Evolutionary conservation across 2,329 filamentous ascomycete species (phyloP), one percentile per base, ranked within the genome.

Genomic region (Gnomoniopsis smithogilvyi): DNA sequence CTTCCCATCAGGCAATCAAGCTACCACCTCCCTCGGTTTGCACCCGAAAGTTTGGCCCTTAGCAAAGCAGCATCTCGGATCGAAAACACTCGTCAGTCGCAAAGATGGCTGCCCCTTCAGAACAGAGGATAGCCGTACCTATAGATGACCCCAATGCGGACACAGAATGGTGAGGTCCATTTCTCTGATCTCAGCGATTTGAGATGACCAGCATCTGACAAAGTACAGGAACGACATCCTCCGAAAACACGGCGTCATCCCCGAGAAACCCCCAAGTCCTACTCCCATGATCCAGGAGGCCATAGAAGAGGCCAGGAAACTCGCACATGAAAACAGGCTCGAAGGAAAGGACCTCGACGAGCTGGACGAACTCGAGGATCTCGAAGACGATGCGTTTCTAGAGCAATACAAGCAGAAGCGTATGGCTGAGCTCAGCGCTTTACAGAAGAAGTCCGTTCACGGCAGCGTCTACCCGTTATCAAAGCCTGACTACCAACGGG

Each of bases 251-350:
- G 92, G 92, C 65, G 82, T 99, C 65, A 98, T 99, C 63, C 95
- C 95, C n/a, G 93, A 98, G 73, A 98, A 96, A 72, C 92, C 94
- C 0, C 92, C 93, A 3, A 96, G 94, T 49, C 95, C 95, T 2
- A 97, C 95, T 2, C 92, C 93, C 7, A 88, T 96, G 78, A 97
- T 99, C 68, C 90, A 99, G 76, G 94, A 98, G 79, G 95, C 95
- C 3, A 85, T 99, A 50, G 74, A 89, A 21, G 91, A 96, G 77
- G 95, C 91, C 14, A 85, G 90, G 60, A 81, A 87, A 67, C 80
- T 96, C 63, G 93, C 93, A 30, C 88, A 98, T 69, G 94, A 97
- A 71, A 97, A 97, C 72, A 81, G 95, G 55, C 79, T 99, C 1
- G 93, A 98, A 73, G 91, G 93, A 65, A 98, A 97, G 72, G 92